Percentiles rank a stretch among this genome's conserved stretches.
These are phyloP conservation scores for Tylopilus rubrobrunneus DNA, from an alignment of 768 basidiomycete species.

Conservation along the genomic window DNA sequence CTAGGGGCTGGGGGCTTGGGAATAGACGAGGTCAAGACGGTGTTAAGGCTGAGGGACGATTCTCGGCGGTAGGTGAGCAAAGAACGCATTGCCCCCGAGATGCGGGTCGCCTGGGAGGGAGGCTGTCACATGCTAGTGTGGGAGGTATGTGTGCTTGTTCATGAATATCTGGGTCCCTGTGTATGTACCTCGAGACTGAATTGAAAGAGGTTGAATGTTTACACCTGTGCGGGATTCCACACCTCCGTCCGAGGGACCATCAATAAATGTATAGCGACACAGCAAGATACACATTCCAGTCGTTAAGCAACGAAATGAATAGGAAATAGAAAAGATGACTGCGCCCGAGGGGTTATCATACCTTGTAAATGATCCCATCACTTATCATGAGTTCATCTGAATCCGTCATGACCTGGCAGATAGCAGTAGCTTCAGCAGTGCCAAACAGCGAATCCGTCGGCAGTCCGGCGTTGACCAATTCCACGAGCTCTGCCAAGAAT, in stretches of 20 bases:
- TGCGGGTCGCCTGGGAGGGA: neutral
- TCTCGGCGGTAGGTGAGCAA: conserved; percentile 20
- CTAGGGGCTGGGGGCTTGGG: conserved; percentile 60
- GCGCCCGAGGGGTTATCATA: conserved; percentile 37
- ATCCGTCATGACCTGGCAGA: conserved; percentile 73
- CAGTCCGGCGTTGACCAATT: conserved; percentile 75
- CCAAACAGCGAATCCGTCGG: conserved; percentile 68
- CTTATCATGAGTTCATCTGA: conserved; percentile 77
- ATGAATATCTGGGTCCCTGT: neutral
- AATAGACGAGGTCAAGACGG: conserved; percentile 55
- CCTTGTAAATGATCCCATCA: conserved; percentile 82
- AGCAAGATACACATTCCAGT: conserved; percentile 1
- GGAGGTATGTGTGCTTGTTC: neutral
- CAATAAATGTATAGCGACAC: neutral
- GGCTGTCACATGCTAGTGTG: neutral
- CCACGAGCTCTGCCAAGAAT: conserved; percentile 64
- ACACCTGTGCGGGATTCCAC: neutral
- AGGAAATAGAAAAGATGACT: neutral
- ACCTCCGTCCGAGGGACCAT: neutral
- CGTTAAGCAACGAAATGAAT: conserved; percentile 1
- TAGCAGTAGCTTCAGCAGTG: conserved; percentile 71
- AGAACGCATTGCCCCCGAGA: neutral
- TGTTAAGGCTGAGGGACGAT: conserved; percentile 47
- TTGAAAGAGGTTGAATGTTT: neutral
- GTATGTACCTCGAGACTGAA: neutral